phyloP scores from a whole-genome alignment of 192 early-diverging fungal species.

The Cetraspora pellucida region DNA sequence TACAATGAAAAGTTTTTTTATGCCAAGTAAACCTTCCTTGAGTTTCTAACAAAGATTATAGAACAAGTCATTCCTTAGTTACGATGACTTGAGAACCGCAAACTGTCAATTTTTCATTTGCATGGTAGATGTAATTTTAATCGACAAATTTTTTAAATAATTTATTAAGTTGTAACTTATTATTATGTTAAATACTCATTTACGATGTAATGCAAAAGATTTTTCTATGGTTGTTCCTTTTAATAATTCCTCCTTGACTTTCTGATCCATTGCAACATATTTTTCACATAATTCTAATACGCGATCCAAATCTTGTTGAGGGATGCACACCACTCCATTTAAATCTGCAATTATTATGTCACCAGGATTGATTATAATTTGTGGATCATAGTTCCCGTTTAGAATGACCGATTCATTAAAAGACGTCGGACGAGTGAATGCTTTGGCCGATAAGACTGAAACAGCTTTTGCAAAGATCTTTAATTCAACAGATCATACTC shows the following conservation, averaged over 20 bases:
- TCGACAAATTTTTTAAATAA: no score
- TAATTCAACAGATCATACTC: not conserved
- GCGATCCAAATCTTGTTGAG: constrained; percentile 42
- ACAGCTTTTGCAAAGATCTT: constrained; percentile 59
- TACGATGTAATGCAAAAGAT: constrained; percentile 53
- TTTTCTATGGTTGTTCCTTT: constrained; percentile 49
- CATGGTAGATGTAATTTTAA: no score
- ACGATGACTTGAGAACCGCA: no score
- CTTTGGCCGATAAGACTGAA: constrained; percentile 51
- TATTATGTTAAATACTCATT: not conserved
- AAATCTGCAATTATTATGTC: constrained; percentile 61
- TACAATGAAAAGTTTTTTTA: no score
- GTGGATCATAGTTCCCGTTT: constrained; percentile 43
- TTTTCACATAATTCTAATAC: constrained; percentile 53
- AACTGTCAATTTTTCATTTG: no score
- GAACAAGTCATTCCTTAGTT: no score
- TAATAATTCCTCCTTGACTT: constrained; percentile 54
- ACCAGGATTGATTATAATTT: constrained; percentile 51
- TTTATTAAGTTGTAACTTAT: no score
- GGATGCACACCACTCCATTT: constrained; percentile 60
- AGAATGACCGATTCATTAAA: constrained; percentile 51
- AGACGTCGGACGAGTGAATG: constrained; percentile 50
- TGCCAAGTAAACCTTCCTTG: no score
- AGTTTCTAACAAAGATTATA: no score
- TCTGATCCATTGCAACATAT: constrained; percentile 49